Evolutionary conservation across 108 stramenopile genomes (phyloP).

Genomic region (Fragilariopsis cylindrus): DNA sequence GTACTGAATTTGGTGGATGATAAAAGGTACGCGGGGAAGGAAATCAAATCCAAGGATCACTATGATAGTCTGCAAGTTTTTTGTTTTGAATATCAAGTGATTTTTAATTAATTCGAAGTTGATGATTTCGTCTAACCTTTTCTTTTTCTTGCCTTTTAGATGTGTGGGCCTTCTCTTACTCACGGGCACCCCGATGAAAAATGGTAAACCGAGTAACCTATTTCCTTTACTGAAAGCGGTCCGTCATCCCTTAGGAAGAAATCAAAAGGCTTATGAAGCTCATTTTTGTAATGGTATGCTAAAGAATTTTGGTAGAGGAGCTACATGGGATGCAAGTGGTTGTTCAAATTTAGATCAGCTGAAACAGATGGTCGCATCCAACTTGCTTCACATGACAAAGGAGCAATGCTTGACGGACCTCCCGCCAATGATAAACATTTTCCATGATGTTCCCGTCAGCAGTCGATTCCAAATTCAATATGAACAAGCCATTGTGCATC

Average conservation of each 20-base stretch:
- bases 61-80: neutral
- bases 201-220: constrained; percentile 79
- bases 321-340: constrained; percentile 64
- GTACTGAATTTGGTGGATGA: constrained; percentile 51
- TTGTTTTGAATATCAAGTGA: neutral
- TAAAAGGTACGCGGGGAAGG: constrained; percentile 23
- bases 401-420: constrained; percentile 77
- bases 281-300: constrained; percentile 76
- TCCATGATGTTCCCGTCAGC: constrained; percentile 59
- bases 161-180: constrained; percentile 76
- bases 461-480: constrained; percentile 54
- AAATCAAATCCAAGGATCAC: too few species aligned
- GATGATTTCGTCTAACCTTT: neutral
- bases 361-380: constrained; percentile 47
- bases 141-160: constrained; percentile 20
- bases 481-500: constrained; percentile 55
- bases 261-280: constrained; percentile 69
- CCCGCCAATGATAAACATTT: constrained; percentile 64
- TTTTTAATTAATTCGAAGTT: neutral
- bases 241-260: constrained; percentile 74
- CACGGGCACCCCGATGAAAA: constrained; percentile 92
- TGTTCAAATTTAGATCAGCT: constrained; percentile 54
- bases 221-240: constrained; percentile 82
- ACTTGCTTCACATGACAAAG: constrained; percentile 79
- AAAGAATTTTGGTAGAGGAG: constrained; percentile 35